Evolutionary conservation across 129 eudicot species (phyloP).

Genomic region (Tagetes patula): DNA sequence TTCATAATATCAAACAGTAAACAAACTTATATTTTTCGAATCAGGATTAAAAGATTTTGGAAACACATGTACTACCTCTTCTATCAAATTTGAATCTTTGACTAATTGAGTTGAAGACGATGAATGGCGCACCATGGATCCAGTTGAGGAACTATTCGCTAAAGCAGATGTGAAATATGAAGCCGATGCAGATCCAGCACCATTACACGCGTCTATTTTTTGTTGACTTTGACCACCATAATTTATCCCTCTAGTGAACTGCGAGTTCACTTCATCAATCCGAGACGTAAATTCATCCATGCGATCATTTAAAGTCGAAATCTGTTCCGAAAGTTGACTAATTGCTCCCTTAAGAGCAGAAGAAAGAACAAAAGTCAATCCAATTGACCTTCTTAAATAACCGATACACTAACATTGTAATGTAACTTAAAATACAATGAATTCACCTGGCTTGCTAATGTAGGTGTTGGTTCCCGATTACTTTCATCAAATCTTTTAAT

Average conservation of each 20-base stretch:
- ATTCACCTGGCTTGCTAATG: slow-evolving; percentile 62
- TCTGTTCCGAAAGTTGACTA: slow-evolving; percentile 81
- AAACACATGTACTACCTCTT: slow-evolving; percentile 59
- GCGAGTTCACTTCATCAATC: slow-evolving; percentile 78
- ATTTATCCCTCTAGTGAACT: slow-evolving; percentile 41
- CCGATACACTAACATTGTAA: not conserved
- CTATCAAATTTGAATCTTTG: slow-evolving; percentile 60
- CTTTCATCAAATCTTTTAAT: slow-evolving; percentile 57
- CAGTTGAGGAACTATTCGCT: slow-evolving; percentile 57
- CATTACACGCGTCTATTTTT: slow-evolving; percentile 61
- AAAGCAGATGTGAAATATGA: slow-evolving; percentile 65
- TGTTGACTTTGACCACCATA: slow-evolving; percentile 61
- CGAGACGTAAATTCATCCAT: slow-evolving; percentile 88
- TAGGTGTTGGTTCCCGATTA: slow-evolving; percentile 41
- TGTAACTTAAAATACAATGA: not conserved
- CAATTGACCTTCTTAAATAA: not conserved
- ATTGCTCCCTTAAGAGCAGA: slow-evolving; percentile 53
- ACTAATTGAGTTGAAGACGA: slow-evolving; percentile 64
- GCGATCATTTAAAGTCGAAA: slow-evolving; percentile 79
- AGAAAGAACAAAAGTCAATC: slow-evolving; percentile 18
- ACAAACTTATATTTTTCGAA: not conserved
- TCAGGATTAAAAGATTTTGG: not conserved
- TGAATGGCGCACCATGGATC: slow-evolving; percentile 56
- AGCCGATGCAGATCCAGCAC: slow-evolving; percentile 59
- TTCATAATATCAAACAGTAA: not conserved